Evolutionary conservation across 305 asterid species (phyloP).

Genomic region (Solanum hybrid): DNA sequence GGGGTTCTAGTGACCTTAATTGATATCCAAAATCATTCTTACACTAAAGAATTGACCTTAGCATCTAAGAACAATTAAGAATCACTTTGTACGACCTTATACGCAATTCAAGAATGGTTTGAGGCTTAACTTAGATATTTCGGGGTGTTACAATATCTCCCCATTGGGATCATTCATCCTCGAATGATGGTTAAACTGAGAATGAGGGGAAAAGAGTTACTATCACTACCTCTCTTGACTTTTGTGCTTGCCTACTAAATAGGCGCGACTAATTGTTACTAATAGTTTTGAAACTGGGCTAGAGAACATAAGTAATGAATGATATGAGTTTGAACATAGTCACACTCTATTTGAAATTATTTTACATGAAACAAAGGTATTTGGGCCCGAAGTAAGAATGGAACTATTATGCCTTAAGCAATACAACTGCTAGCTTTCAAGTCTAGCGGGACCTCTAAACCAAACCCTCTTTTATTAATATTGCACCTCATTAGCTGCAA

Average conservation of each 20-base stretch:
- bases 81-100: neutral
- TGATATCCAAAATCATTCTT: neutral
- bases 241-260: neutral
- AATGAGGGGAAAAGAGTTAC: neutral
- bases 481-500: neutral
- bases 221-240: neutral
- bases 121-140: neutral
- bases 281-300: neutral
- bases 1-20: neutral
- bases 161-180: neutral
- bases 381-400: neutral
- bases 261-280: neutral
- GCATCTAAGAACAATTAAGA: neutral
- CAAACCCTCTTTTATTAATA: neutral
- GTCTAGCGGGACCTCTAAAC: neutral
- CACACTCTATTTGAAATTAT: neutral
- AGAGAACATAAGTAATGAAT: neutral
- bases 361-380: neutral
- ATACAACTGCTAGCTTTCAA: neutral
- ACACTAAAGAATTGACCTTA: neutral
- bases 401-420: neutral
- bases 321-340: neutral
- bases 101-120: neutral
- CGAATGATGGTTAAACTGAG: neutral
- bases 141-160: neutral